Base-by-base conservation (phyloP, 164 flowering plant species). In the Chloranthus sessilifolius region DNA sequence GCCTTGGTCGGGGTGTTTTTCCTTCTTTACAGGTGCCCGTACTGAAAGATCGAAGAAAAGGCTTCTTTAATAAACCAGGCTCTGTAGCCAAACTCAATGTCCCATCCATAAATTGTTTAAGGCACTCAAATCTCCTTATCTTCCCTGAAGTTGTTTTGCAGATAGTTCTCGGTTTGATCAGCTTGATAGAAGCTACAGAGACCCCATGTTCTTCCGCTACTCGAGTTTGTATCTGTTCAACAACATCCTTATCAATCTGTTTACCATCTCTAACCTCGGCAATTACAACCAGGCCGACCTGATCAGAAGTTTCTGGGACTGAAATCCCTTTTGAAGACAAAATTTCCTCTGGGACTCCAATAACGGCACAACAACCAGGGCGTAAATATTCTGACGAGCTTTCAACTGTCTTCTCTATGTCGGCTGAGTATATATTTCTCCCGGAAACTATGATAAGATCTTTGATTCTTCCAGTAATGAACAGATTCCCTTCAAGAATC, bases 401-500 rank as follows among this genome's bases (percentile, higher is more conserved):
- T 69, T 85, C 95, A 10, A 82, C 82, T 0, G 90, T 82, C 73
- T 85, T 85, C 50, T 85, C 95, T 1, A 82, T 75, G 46, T 85
- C 95, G 12, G 90, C 77, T 2, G 87, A 67, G 70, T 85, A 85
- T 16, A 85, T 73, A 36, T 82, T 85, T 53, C 85, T 70, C 49
- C 95, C 95, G 4, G 82, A 83, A 31, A 82, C 85, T 52, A 85
- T 82, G 35, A 82, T 77, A 6, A 85, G 81, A 65, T 85, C 95
- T 64, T 85, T 82, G 56, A 85, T 80, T 62, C 95, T 77, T 58
- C 95, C 95, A 26, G 95, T 85, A 48, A 85, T 85, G 65, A 82
- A 85, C 30, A 85, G 39, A 6, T 81, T 77, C 11, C 71, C 69
- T 24, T 79, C 78, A 39, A 80, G 65, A 33, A 82, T 47, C 33